Conservation (phyloP, 768 basidiomycete species). For the Agrocybe praecox region DNA sequence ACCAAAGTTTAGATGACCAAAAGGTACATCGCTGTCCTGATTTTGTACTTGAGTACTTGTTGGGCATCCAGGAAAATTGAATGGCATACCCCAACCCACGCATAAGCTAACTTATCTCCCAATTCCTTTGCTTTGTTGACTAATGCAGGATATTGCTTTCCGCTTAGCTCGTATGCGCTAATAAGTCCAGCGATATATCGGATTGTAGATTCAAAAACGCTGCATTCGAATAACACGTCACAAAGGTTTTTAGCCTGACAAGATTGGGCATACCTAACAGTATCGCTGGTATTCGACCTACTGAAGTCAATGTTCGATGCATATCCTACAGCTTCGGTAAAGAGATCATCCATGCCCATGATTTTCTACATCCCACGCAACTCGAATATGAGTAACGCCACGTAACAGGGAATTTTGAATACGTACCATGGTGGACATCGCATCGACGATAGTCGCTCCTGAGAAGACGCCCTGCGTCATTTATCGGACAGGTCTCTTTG, state of each 20-base stretch:
- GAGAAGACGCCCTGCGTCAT: conserved; percentile 16
- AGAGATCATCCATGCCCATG: conserved; percentile 60
- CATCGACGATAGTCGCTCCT: conserved; percentile 70
- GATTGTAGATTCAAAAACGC: conserved; percentile 78
- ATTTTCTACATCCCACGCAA: conserved; percentile 39
- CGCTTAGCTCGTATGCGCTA: conserved; percentile 70
- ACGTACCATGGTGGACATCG: conserved; percentile 60
- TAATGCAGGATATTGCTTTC: conserved; percentile 46
- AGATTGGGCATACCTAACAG: conserved; percentile 33
- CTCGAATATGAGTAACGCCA: background rate
- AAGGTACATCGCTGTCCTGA: conserved; percentile 43
- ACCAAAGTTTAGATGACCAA: conserved; percentile 39
- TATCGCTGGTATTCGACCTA: conserved; percentile 41
- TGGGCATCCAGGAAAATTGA: background rate
- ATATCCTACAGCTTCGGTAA: conserved; percentile 56
- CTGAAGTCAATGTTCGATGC: conserved; percentile 56
- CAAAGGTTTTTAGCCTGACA: background rate
- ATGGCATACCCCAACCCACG: conserved; percentile 54
- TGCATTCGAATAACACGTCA: conserved; percentile 19
- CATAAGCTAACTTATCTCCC: conserved; percentile 62
- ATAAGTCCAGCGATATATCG: conserved; percentile 70
- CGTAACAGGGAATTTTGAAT: background rate
- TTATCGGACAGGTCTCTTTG: too few species aligned
- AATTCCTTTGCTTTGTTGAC: conserved; percentile 63
- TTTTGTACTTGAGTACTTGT: background rate